phyloP scores from a whole-genome alignment of 768 basidiomycete species.

The Chiua virens region DNA sequence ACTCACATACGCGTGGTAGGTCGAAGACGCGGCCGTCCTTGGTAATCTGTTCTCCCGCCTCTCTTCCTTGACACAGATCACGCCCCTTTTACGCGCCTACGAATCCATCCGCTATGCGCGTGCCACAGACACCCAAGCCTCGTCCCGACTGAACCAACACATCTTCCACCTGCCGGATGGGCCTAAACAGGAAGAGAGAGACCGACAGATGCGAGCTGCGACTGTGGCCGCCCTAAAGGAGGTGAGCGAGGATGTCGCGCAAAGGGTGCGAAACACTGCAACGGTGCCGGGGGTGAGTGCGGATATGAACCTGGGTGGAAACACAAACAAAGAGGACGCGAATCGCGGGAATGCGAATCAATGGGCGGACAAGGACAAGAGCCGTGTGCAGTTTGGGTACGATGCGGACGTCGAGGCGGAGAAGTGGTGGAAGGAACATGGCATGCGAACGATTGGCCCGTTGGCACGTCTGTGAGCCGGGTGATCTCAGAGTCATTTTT shows the following conservation, averaged over 20 bases:
- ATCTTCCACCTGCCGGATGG: slow-evolving; percentile 61
- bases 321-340: background rate
- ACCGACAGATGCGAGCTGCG: slow-evolving; percentile 48
- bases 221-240: slow-evolving; percentile 41
- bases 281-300: background rate
- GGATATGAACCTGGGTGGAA: background rate
- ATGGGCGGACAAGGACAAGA: slow-evolving; percentile 60
- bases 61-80: slow-evolving; percentile 41
- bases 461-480: slow-evolving; percentile 14
- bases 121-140: slow-evolving; percentile 47
- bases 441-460: slow-evolving; percentile 14
- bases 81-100: slow-evolving; percentile 49
- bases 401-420: slow-evolving; percentile 54
- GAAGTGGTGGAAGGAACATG: slow-evolving; percentile 45
- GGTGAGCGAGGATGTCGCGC: slow-evolving; percentile 10
- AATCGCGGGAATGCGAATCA: slow-evolving; percentile 46
- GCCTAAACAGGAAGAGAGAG: slow-evolving; percentile 49
- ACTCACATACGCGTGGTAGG: slow-evolving; percentile 10
- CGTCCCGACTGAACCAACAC: slow-evolving; percentile 49
- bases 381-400: slow-evolving; percentile 46
- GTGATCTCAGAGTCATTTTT: too few species aligned
- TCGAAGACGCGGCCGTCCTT: slow-evolving; percentile 40
- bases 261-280: slow-evolving; percentile 11
- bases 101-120: slow-evolving; percentile 50
- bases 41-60: slow-evolving; percentile 52